phyloP scores from a whole-genome alignment of 2,329 filamentous ascomycete genomes.

The Colletotrichum sp. region DNA sequence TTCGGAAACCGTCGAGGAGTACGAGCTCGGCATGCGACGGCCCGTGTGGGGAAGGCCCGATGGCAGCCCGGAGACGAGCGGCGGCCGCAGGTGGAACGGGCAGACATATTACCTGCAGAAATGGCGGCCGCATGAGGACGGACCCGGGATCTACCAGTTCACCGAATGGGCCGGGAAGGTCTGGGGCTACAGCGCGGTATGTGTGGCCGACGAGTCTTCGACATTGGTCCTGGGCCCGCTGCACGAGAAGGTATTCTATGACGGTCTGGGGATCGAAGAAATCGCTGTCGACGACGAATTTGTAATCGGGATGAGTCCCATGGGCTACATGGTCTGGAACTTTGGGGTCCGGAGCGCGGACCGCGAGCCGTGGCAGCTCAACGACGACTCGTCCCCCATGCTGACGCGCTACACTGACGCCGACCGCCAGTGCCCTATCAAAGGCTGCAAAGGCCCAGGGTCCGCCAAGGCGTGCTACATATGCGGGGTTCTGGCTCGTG shows the following conservation, averaged over 20 bases:
- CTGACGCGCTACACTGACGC: background rate
- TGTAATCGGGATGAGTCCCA: background rate
- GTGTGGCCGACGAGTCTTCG: background rate
- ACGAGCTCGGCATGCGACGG: background rate
- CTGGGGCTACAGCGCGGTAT: background rate
- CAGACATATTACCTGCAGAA: conserved; percentile 29
- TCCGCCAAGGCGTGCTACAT: background rate
- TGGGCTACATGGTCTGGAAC: background rate
- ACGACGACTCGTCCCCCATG: background rate
- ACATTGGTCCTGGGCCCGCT: background rate
- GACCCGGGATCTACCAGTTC: conserved; percentile 10
- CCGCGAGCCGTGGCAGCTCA: background rate
- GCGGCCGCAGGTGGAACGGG: conserved; percentile 24
- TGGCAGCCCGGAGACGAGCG: rapidly evolving
- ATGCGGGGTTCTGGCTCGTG: background rate
- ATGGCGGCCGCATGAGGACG: background rate
- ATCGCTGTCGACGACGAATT: conserved; percentile 4
- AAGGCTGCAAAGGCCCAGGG: background rate
- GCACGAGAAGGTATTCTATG: background rate
- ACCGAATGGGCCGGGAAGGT: background rate
- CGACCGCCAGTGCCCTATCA: background rate
- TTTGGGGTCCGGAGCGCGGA: background rate
- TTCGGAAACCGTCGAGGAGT: background rate
- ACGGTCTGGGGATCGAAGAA: background rate
- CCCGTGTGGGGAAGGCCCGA: background rate